These are phyloP conservation scores for Rhizophlyctis rosea DNA, from an alignment of 192 early-diverging fungal genomes.

Conservation along the genomic window DNA sequence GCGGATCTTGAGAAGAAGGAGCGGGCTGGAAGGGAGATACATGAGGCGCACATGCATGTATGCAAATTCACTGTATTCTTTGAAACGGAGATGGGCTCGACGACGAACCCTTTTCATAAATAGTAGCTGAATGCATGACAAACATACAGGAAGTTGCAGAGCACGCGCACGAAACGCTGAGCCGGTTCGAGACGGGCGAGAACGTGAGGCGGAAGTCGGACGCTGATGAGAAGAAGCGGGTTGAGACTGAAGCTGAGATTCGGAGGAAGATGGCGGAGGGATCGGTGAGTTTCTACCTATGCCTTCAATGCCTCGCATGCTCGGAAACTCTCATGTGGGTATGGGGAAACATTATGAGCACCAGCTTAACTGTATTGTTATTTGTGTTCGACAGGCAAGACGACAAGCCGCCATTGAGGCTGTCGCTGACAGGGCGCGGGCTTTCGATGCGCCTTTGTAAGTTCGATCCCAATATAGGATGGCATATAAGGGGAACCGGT, in stretches of 20 bases:
- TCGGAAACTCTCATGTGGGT: too few species aligned
- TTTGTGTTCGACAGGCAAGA: too few species aligned
- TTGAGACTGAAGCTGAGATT: conserved; percentile 7
- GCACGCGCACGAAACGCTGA: conserved; percentile 10
- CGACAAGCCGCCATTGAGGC: too few species aligned
- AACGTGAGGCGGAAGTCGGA: conserved; percentile 3
- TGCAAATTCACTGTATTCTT: conserved; percentile 8
- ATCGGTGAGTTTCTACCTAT: too few species aligned
- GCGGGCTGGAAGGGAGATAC: background rate
- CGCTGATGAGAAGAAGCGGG: conserved; percentile 8
- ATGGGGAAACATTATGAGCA: too few species aligned
- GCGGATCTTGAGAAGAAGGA: background rate
- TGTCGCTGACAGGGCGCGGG: too few species aligned
- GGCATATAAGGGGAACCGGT: too few species aligned
- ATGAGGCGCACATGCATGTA: conserved; percentile 4
- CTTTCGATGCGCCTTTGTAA: too few species aligned
- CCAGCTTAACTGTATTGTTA: too few species aligned
- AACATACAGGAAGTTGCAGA: conserved; percentile 6
- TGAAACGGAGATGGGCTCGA: background rate
- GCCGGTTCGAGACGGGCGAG: conserved; percentile 5
- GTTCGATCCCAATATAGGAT: too few species aligned
- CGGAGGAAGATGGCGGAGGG: too few species aligned
- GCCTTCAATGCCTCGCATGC: too few species aligned
- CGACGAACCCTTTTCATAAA: background rate
- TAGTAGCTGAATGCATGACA: background rate